Conservation (phyloP, 148 eudicot species). For the Nepenthes mirabilis region DNA sequence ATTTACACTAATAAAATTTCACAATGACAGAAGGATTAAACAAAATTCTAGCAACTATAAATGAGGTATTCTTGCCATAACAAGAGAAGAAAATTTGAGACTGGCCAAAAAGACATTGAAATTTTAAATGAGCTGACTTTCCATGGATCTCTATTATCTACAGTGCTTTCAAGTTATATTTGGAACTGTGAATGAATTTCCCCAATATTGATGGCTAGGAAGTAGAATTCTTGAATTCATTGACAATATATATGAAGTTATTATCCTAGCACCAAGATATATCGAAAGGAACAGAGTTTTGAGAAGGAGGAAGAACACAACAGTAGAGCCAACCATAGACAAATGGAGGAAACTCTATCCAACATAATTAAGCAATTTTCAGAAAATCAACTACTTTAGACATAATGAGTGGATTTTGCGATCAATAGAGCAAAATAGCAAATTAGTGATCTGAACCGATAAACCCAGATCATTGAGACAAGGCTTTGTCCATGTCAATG, state of each 20-base stretch:
- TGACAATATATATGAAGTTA: no score
- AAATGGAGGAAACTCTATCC: background rate
- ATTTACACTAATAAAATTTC: background rate
- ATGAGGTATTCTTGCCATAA: background rate
- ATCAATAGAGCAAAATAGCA: no score
- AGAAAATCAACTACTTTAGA: background rate
- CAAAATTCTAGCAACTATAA: background rate
- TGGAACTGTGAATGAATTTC: background rate
- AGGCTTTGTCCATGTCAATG: no score
- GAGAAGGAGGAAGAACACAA: background rate
- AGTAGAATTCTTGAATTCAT: no score
- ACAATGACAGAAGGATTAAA: background rate
- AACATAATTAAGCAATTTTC: background rate
- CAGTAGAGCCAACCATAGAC: background rate
- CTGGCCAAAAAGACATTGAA: background rate
- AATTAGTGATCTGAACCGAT: no score
- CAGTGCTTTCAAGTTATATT: no score
- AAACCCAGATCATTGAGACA: no score
- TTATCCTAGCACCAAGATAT: no score
- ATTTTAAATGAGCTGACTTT: background rate
- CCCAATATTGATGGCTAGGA: no score
- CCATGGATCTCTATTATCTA: background rate
- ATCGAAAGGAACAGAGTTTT: background rate
- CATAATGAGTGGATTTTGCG: no score
- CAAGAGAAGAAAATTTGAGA: background rate